Base-by-base conservation (phyloP, 768 basidiomycete species). In the Auricularia sp. region DNA sequence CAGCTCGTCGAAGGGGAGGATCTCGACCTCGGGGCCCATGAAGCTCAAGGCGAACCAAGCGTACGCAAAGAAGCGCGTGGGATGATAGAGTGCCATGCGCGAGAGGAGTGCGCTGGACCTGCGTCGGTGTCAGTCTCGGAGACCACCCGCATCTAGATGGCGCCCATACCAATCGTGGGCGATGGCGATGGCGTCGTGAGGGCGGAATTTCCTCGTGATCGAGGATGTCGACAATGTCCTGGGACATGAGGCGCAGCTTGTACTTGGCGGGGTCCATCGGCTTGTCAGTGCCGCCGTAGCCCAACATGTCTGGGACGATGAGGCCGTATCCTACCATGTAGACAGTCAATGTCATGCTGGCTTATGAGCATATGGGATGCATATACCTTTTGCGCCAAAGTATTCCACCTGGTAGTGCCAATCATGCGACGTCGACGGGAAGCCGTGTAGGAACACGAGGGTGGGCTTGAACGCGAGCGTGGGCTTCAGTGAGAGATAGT, bases 291-390 rank as follows among this genome's bases (percentile, higher is more conserved):
- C 76, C 77, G 10, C 82, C 83, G 62, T 80, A 83, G 3, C 82
- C 83, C 34, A 84, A 76, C 74, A 81, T 75, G 67, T 84, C 82
- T 1, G 80, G 82, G 1, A 76, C 79, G 62, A 84, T 71, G 56
- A 84, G 65, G 3, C 79, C 77, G 67, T 80, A 82, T 14, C 56
- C 56, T 59, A 29, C 14, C 16, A 59, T 29, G 2, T 12, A 59
- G 47, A 8, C 6, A 54, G 53, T 10, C 10, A 11, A n/a, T n/a
- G 23, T 23, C 34, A 59, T 10, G 29, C 5, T 10, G 6, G 23
- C 1, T 18, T 6, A 51, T 10, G 10, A 8, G 23, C 29, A 2
- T 21, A 4, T 6, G 10, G 56, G 34, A 59, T 8, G 8, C 14
- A 34, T 10, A 8, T 33, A 33, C 81, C 81, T 44, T 70, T 66